A percentile compares a stretch with the other conserved stretches of the same genome.
Conservation (phyloP, 2,329 filamentous ascomycete genomes). For the Phyllachora maydis region DNA sequence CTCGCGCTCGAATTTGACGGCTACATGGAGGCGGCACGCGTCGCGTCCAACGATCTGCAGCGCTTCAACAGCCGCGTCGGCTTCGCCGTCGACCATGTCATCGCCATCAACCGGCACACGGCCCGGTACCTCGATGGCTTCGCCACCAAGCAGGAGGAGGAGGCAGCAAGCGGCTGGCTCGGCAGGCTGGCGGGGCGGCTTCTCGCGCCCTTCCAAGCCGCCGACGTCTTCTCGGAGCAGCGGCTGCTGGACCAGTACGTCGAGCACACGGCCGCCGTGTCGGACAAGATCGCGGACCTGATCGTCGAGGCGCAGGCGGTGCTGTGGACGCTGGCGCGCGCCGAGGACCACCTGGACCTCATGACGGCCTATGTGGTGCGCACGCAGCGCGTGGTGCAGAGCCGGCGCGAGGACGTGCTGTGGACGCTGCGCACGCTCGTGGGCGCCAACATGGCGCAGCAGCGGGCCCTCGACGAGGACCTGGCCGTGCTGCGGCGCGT, state of each 20-base stretch:
- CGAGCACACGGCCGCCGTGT: constrained; percentile 47
- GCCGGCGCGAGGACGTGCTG: constrained; percentile 43
- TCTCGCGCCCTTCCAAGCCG: constrained; percentile 41
- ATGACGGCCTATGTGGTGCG: constrained; percentile 50
- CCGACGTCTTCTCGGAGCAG: constrained; percentile 36
- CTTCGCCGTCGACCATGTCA: constrained; percentile 51
- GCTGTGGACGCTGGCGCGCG: constrained; percentile 39
- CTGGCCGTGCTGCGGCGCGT: constrained; percentile 44
- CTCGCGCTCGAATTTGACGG: constrained; percentile 56
- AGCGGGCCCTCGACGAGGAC: constrained; percentile 41
- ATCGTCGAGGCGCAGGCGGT: constrained; percentile 52
- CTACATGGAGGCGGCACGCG: constrained; percentile 49
- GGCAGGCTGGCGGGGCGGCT: constrained; percentile 20
- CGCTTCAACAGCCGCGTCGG: constrained; percentile 62
- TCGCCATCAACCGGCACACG: constrained; percentile 59
- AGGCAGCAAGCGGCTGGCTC: constrained; percentile 11
- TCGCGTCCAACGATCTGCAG: constrained; percentile 45
- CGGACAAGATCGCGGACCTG: constrained; percentile 45
- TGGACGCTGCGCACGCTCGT: constrained; percentile 54
- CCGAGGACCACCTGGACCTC: constrained; percentile 47
- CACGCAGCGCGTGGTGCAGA: constrained; percentile 36
- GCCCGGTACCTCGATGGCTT: constrained; percentile 45
- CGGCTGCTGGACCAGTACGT: constrained; percentile 55
- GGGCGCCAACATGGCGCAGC: constrained; percentile 41
- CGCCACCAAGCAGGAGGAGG: constrained; percentile 13